A percentile compares a stretch with the other conserved stretches of the same genome.
Conservation (phyloP, 345 rosid genomes). For the Murraya paniculata region DNA sequence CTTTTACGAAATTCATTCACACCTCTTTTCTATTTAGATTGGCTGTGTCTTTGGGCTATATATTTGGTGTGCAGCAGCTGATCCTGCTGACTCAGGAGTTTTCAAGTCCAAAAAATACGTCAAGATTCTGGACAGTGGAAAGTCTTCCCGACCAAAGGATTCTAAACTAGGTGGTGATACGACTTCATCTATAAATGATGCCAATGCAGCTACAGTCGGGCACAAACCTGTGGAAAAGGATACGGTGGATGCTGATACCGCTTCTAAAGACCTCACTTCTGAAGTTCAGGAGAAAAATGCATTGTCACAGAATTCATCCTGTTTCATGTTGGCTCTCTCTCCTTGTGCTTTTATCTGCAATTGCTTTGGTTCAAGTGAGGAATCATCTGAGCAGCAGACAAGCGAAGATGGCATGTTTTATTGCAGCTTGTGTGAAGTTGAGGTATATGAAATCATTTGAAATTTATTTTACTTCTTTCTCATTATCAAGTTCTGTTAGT, state of each 20-base stretch:
- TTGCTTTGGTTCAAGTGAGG: conserved; percentile 46
- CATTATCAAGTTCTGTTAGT: neutral
- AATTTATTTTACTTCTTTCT: conserved; percentile 1
- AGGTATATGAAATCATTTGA: conserved; percentile 48
- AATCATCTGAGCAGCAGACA: conserved; percentile 64
- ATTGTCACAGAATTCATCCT: conserved; percentile 38
- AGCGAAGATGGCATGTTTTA: conserved; percentile 98
- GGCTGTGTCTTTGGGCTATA: conserved; percentile 68
- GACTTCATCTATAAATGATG: conserved; percentile 46
- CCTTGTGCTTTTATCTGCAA: conserved; percentile 73
- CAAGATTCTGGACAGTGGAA: conserved; percentile 48
- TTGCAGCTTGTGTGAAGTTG: conserved; percentile 96
- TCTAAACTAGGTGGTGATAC: conserved; percentile 68
- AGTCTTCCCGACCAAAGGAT: conserved; percentile 42
- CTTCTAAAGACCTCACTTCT: conserved; percentile 29
- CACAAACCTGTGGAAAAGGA: conserved; percentile 51
- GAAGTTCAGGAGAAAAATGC: conserved; percentile 34
- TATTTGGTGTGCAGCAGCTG: conserved; percentile 88
- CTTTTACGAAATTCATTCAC: conserved; percentile 2
- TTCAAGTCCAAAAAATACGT: conserved; percentile 79
- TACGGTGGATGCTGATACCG: conserved; percentile 27
- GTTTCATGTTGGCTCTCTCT: conserved; percentile 42
- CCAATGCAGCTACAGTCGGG: conserved; percentile 41
- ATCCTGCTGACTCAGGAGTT: conserved; percentile 85
- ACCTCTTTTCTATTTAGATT: conserved; percentile 42